These are phyloP conservation scores for Eucalyptus sp. DNA, from an alignment of 345 rosid genomes.

Conservation along the genomic window DNA sequence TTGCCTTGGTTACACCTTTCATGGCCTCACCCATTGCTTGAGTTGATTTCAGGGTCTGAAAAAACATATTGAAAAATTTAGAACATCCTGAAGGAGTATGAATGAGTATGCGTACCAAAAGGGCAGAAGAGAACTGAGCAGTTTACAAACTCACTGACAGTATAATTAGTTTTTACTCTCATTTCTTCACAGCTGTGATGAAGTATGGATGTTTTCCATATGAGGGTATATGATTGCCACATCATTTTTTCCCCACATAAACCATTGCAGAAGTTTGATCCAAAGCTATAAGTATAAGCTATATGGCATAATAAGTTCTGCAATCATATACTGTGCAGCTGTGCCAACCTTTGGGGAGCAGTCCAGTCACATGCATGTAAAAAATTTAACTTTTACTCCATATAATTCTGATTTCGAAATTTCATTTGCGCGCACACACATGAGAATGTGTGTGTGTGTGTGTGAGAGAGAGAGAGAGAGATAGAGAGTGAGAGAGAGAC, in stretches of 20 bases:
- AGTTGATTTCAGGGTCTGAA: conserved; percentile 73
- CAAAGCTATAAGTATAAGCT: background rate
- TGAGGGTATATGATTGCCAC: background rate
- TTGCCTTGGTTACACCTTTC: conserved; percentile 94
- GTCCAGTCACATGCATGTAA: background rate
- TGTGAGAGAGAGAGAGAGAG: background rate
- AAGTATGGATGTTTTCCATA: background rate
- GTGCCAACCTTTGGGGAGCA: background rate
- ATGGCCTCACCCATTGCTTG: conserved; percentile 95
- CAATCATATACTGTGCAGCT: background rate
- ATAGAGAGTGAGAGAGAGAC: conserved; percentile 17
- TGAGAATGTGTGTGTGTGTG: no score
- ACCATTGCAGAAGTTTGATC: background rate
- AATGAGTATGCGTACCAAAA: background rate
- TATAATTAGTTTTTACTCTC: background rate
- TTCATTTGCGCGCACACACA: no score
- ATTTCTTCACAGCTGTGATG: background rate
- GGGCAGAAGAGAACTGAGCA: background rate
- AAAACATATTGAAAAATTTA: background rate
- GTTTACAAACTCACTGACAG: background rate
- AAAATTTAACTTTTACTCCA: background rate
- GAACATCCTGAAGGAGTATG: background rate
- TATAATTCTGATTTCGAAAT: background rate
- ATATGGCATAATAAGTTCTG: background rate
- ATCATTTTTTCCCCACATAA: background rate